Conservation (phyloP, 805 yeast genomes). For the Cephaloascus albidus region DNA sequence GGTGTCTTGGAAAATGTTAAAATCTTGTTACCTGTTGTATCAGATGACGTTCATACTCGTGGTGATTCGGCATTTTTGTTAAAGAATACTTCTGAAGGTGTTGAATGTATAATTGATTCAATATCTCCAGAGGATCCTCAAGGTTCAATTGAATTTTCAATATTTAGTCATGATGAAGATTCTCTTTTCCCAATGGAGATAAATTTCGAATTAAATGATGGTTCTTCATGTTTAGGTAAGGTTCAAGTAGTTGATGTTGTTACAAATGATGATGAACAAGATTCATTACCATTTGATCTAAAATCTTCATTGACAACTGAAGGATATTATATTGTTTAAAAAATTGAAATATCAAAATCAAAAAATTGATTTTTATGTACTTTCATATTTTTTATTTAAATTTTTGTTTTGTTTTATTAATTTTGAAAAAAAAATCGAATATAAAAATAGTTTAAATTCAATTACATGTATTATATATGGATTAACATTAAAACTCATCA, state of each 20-base stretch:
- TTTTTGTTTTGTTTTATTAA: too few relatives aligned
- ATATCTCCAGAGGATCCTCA: conserved; percentile 42
- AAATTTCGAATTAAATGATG: conserved; percentile 41
- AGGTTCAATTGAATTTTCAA: conserved; percentile 74
- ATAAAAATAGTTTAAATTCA: too few relatives aligned
- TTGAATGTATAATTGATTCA: conserved; percentile 52
- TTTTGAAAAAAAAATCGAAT: too few relatives aligned
- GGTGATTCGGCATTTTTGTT: conserved; percentile 44
- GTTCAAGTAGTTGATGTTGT: conserved; percentile 57
- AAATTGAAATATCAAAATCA: too few relatives aligned
- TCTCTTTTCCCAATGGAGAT: conserved; percentile 83
- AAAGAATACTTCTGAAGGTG: conserved; percentile 58
- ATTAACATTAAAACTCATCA: too few relatives aligned
- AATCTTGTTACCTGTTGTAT: conserved; percentile 59
- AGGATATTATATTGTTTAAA: conserved; percentile 41
- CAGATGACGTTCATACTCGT: conserved; percentile 42
- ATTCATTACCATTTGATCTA: conserved; percentile 62
- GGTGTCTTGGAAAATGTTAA: conserved; percentile 43
- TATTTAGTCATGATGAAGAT: conserved; percentile 72
- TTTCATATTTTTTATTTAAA: too few relatives aligned
- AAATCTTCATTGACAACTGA: conserved; percentile 50
- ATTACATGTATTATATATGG: too few relatives aligned
- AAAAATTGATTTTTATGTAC: too few relatives aligned
- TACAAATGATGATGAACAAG: conserved; percentile 37
- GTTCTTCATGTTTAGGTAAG: conserved; percentile 49